Base-by-base conservation (phyloP, 1,284 basidiomycete genomes). In the Polyporus tsugae region DNA sequence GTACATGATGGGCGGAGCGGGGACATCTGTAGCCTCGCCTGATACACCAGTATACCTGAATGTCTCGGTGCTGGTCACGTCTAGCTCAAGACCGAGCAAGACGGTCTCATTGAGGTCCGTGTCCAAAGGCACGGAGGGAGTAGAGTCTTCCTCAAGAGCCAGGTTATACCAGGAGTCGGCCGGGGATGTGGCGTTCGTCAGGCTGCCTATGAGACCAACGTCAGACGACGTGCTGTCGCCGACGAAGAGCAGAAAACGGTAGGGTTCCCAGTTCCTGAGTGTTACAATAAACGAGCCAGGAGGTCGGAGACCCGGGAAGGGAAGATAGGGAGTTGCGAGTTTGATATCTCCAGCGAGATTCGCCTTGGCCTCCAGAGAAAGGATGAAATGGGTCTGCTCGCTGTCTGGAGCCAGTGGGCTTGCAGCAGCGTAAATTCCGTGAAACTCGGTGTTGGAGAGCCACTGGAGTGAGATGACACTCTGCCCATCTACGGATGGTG, bases 211-310 rank as follows among this genome's bases (percentile, higher is more conserved):
- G 25, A 92, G 81, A 63, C 93, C 94, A 1, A 96, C 83, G 74
- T 96, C 94, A 0, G 91, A 88, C 2, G 94, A 93, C 0, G 88
- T 88, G 58, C 86, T 84, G 77, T 94, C 94, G 1, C 91, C 92
- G 35, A 93, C 84, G 64, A 96, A 84, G 11, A 93, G 75, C 15
- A 95, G 78, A 63, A 83, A 84, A 79, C 85, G 89, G 70, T 82
- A 80, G 9, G 87, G 84, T 67, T 90, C 87, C 93, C 93, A 95
- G 55, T 85, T 85, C 1, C 87, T 87, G 19, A 95, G 80, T 39
- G 83, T 77, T 19, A 88, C 76, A 2, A 85, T 80, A 70, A 90
- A 89, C 36, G 88, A 81, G 22, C 87, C 87, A 58, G 86, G 87
- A 10, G 86, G 84, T 1, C 85, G 82, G 4, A 86, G 74, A 17